Evolutionary conservation across 75 land plant genomes (phyloP).

Genomic region (Pinus taeda): DNA sequence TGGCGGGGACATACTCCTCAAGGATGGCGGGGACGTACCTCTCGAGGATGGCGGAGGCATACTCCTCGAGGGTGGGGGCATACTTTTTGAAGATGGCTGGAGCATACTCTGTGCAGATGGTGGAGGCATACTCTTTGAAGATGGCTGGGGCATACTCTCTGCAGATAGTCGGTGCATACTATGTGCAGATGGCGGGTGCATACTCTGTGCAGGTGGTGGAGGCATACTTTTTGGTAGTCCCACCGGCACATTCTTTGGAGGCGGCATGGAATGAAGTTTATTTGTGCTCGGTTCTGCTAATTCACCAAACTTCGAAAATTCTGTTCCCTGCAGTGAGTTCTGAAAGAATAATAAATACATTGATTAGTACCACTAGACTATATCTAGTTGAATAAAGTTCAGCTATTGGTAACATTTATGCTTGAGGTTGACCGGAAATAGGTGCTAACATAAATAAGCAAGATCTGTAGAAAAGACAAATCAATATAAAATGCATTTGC

Average conservation of each 20-base stretch:
- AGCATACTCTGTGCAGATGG: conserved; percentile 31
- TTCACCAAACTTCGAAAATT: conserved; percentile 24
- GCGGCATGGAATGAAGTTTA: conserved; percentile 34
- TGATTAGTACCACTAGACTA: too few species aligned
- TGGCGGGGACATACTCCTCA: conserved; percentile 9
- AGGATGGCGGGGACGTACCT: background rate
- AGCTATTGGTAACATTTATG: too few species aligned
- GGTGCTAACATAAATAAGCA: too few species aligned
- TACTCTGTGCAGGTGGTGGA: conserved; percentile 29
- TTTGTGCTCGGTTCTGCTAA: conserved; percentile 12
- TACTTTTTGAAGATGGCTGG: conserved; percentile 32
- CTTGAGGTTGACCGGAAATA: too few species aligned
- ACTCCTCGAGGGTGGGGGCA: conserved; percentile 1
- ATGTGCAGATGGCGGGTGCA: conserved; percentile 21
- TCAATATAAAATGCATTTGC: too few species aligned
- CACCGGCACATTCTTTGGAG: conserved; percentile 37
- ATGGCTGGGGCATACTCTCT: conserved; percentile 20
- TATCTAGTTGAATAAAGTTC: too few species aligned
- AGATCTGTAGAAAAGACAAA: too few species aligned
- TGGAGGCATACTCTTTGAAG: conserved; percentile 13
- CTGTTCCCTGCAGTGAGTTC: conserved; percentile 33
- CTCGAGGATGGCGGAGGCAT: conserved; percentile 21
- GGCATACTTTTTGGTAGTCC: conserved; percentile 33
- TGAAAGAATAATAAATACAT: conserved; percentile 13
- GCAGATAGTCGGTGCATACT: conserved; percentile 19